Percentiles rank a stretch among this genome's conserved stretches.
These are phyloP conservation scores for Onygenales sp. DNA, from an alignment of 2,329 filamentous ascomycete species.

Conservation along the genomic window DNA sequence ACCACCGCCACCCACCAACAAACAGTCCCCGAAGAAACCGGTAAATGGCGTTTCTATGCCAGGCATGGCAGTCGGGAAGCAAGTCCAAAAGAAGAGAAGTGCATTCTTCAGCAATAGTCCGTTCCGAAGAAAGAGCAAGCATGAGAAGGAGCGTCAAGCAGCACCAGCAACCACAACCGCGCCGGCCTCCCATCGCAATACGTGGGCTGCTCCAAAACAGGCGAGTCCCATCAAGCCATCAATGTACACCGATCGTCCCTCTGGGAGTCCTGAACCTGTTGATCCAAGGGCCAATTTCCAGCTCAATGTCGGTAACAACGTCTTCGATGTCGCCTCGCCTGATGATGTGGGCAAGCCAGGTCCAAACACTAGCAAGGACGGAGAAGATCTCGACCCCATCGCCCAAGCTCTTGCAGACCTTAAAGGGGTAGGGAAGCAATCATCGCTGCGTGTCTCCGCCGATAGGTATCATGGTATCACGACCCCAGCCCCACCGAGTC, in stretches of 20 bases:
- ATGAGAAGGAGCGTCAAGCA: conserved; percentile 51
- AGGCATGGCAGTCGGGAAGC: conserved; percentile 51
- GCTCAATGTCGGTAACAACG: conserved; percentile 88
- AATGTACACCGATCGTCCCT: conserved; percentile 15
- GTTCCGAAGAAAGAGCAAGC: conserved; percentile 83
- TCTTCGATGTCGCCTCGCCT: conserved; percentile 81
- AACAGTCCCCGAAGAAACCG: conserved; percentile 63
- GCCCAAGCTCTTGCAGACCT: conserved; percentile 85
- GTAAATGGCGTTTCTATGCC: conserved; percentile 31
- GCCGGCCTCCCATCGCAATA: conserved; percentile 36
- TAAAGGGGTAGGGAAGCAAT: conserved; percentile 76
- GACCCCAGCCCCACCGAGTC: conserved; percentile 57
- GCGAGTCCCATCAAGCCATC: conserved; percentile 34
- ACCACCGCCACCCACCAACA: conserved; percentile 60
- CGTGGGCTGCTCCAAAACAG: conserved; percentile 40
- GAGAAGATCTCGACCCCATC: conserved; percentile 73
- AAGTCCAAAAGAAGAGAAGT: conserved; percentile 60
- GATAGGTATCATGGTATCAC: conserved; percentile 91
- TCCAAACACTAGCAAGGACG: conserved; percentile 29
- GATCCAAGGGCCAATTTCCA: conserved; percentile 89
- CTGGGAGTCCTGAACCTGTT: conserved; percentile 65
- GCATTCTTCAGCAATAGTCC: conserved; percentile 91
- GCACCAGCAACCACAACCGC: conserved; percentile 26
- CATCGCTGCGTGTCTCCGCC: conserved; percentile 77
- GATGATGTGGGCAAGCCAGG: conserved; percentile 43